Conservation (phyloP, 371 early-diverging fungal genomes). For the Mucor saturninus region DNA sequence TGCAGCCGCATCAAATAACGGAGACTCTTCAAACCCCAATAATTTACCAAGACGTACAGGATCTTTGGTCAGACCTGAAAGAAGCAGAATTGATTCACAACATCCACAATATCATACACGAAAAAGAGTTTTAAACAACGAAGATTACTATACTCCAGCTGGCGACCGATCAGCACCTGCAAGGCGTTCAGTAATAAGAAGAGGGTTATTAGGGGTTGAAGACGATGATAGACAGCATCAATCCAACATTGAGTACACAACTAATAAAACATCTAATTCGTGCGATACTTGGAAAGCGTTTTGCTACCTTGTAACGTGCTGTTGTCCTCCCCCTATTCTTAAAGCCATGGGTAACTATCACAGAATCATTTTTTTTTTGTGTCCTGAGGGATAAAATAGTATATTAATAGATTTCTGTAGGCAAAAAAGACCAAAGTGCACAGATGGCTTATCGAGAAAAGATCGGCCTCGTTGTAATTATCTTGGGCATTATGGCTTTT, state of each 20-base stretch:
- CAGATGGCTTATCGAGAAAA: constrained; percentile 90
- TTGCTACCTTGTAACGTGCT: constrained; percentile 62
- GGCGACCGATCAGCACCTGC: constrained; percentile 16
- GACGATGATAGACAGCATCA: constrained; percentile 2
- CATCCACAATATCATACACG: constrained; percentile 62
- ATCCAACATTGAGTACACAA: constrained; percentile 5
- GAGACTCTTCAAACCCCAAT: too few species aligned
- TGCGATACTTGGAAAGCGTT: constrained; percentile 45
- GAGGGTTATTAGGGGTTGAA: constrained; percentile 28
- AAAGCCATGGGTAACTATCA: constrained; percentile 43
- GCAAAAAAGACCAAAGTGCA: constrained; percentile 56
- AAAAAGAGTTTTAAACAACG: constrained; percentile 11
- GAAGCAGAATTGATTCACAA: constrained; percentile 59
- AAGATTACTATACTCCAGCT: constrained; percentile 13
- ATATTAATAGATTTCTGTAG: constrained; percentile 23
- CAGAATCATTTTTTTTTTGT: not conserved
- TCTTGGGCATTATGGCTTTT: constrained; percentile 67
- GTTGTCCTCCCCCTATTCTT: constrained; percentile 55
- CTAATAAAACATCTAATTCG: constrained; percentile 5
- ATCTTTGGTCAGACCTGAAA: constrained; percentile 73
- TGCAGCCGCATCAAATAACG: not conserved
- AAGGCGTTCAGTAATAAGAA: constrained; percentile 25
- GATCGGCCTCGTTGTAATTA: constrained; percentile 76
- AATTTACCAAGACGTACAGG: constrained; percentile 48
- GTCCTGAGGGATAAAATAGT: not conserved